A percentile compares a stretch with the other conserved stretches of the same genome.
These are phyloP conservation scores for Wickerhamiella kurtzmanii DNA, from an alignment of 805 yeast species.

Conservation along the genomic window DNA sequence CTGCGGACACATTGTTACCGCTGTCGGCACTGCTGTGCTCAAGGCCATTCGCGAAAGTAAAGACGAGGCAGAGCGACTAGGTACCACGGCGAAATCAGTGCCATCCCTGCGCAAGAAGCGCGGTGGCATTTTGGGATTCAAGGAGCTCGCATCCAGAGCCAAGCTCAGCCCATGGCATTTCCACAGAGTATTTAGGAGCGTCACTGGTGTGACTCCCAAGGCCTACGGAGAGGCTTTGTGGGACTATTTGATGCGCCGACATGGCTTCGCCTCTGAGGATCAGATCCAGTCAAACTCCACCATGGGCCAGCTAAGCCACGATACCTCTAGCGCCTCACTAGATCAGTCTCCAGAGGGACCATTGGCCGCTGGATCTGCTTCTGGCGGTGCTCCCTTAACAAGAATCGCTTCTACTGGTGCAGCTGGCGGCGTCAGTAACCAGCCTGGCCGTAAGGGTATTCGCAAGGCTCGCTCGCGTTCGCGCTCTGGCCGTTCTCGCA, in stretches of 20 bases:
- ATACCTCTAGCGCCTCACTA: neutral
- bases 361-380: no score
- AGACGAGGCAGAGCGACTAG: constrained; percentile 13
- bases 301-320: neutral
- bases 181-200: constrained; percentile 76
- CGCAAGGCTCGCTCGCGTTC: constrained; percentile 2
- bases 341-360: neutral
- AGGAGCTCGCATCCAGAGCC: constrained; percentile 74
- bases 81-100: constrained; percentile 10
- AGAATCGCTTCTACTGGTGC: neutral
- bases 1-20: constrained; percentile 69
- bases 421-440: neutral
- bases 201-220: constrained; percentile 78
- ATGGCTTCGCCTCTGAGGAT: constrained; percentile 19
- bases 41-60: constrained; percentile 21
- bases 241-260: constrained; percentile 21
- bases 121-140: constrained; percentile 40
- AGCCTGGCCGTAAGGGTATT: constrained; percentile 8
- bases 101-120: constrained; percentile 25
- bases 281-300: constrained; percentile 2
- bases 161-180: constrained; percentile 86
- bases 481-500: constrained; percentile 8
- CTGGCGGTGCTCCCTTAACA: neutral
- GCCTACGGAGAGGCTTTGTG: constrained; percentile 76
- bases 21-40: constrained; percentile 43